Evolutionary conservation across 805 yeast species (phyloP).

Genomic region (Yarrowia sp.): DNA sequence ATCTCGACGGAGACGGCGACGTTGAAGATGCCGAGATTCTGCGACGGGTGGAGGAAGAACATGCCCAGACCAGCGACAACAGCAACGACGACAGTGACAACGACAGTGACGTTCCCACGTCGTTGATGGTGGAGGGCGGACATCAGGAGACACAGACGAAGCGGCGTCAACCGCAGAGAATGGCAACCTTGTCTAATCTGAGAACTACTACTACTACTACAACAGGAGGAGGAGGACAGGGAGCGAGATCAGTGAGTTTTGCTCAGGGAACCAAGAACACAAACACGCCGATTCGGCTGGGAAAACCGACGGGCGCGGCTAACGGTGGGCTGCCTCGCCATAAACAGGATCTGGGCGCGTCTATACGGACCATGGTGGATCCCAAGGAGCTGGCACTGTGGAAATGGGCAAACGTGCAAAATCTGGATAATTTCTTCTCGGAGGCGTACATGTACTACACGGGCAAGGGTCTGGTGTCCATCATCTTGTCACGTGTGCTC

Average conservation of each 20-base stretch:
- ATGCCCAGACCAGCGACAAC: not conserved
- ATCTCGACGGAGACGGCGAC: constrained; percentile 26
- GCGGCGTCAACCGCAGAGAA: not conserved
- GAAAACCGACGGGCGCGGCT: not conserved
- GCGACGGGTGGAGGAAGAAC: constrained; percentile 28
- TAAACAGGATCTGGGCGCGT: constrained; percentile 29
- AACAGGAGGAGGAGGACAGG: not conserved
- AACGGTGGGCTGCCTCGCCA: not conserved
- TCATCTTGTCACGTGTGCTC: constrained; percentile 67
- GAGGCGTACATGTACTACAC: constrained; percentile 84
- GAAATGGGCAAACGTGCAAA: constrained; percentile 96
- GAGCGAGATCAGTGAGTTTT: constrained; percentile 22
- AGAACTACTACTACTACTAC: not conserved
- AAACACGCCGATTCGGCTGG: not conserved
- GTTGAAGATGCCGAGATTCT: constrained; percentile 33
- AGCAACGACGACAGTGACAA: constrained; percentile 15
- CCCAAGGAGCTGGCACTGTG: constrained; percentile 67
- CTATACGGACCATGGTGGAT: constrained; percentile 29
- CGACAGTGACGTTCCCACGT: constrained; percentile 23
- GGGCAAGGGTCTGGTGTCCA: constrained; percentile 84
- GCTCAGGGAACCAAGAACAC: constrained; percentile 13
- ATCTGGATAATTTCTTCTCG: constrained; percentile 82
- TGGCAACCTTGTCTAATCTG: not conserved
- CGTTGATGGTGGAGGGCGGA: constrained; percentile 6
- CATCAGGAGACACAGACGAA: not conserved